Evolutionary conservation across 495 filamentous ascomycete genomes (phyloP).

Genomic region (Lichina pygmaea): DNA sequence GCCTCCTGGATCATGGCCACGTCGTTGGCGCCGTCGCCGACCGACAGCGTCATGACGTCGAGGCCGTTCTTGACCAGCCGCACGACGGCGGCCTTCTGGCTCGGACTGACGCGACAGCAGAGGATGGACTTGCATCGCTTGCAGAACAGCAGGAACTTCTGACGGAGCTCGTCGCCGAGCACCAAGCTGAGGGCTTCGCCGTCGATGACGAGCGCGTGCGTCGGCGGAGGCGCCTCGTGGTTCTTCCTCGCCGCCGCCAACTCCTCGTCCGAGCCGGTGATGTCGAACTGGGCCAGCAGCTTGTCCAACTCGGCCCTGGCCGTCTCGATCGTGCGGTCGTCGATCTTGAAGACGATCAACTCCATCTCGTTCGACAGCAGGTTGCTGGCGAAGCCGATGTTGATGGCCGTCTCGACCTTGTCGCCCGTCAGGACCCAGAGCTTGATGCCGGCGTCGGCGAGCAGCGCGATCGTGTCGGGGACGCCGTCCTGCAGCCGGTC

Average conservation of each 20-base stretch:
- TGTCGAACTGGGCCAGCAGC: constrained; percentile 40
- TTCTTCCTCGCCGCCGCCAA: constrained; percentile 49
- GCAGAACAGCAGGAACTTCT: constrained; percentile 84
- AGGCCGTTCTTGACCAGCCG: constrained; percentile 81
- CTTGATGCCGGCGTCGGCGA: constrained; percentile 90
- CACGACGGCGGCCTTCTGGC: constrained; percentile 94
- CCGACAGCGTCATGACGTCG: constrained; percentile 88
- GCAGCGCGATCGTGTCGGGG: constrained; percentile 79
- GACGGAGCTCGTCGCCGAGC: constrained; percentile 52
- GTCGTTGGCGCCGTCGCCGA: constrained; percentile 96
- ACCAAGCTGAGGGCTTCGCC: constrained; percentile 84
- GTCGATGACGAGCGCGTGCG: constrained; percentile 92
- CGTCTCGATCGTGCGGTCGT: constrained; percentile 36
- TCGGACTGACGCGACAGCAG: constrained; percentile 91
- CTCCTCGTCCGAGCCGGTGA: constrained; percentile 75
- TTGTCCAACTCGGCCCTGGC: constrained; percentile 47
- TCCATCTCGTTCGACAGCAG: constrained; percentile 96
- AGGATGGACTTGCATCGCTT: constrained; percentile 94
- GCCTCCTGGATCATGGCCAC: constrained; percentile 99
- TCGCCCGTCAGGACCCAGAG: constrained; percentile 99
- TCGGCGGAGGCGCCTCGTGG: constrained; percentile 61
- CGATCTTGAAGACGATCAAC: constrained; percentile 67
- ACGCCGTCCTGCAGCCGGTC: constrained; percentile 94
- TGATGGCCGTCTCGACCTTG: constrained; percentile 98
- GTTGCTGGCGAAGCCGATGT: constrained; percentile 98